Evolutionary conservation across 2,329 filamentous ascomycete species (phyloP), one percentile per base, ranked within the genome.

Genomic region (Sclerotinia trifoliorum): DNA sequence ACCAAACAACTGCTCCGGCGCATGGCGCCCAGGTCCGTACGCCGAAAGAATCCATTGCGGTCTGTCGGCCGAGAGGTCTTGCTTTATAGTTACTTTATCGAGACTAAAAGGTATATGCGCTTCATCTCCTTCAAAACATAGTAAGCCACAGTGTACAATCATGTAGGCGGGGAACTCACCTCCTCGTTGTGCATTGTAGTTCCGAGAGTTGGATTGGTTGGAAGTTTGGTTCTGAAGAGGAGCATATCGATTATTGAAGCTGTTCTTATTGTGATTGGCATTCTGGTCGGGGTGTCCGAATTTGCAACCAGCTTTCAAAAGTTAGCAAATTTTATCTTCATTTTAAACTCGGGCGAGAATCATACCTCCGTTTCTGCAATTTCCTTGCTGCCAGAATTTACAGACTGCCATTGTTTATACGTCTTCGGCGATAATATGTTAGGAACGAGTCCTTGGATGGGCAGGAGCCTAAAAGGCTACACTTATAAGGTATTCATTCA

Each of bases 11-110:
- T 97, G 93, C 24, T 87, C 87, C 0, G 94, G 94, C 1, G 90
- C 87, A 73, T 93, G 86, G 74, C 83, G 85, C 5, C 90, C 90
- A 0, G 94, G 93, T 0, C 89, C 92, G 78, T 97, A 98, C 29
- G 90, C 85, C 1, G 94, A 97, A 32, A 97, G 84, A 5, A 95
- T 89, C 91, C 94, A 98, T 82, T 86, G 81, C 24, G 94, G 94
- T 11, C 85, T 84, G 70, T 95, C 92, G 29, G 83, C 82, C 0
- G 83, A 86, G 57, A 96, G 82, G 76, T 96, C 93, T 65, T 80
- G 80, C 70, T 84, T 83, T 73, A 96, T 89, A 2, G 80, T 80
- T 0, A 86, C 85, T 67, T 75, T 77, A 51, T 75, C 69, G 17
- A 72, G 67, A 5, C 54, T 62, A 68, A 78, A 77, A 74, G 68